These are phyloP conservation scores for Ochromonas danica DNA, from an alignment of 108 stramenopile genomes.

Conservation along the genomic window DNA sequence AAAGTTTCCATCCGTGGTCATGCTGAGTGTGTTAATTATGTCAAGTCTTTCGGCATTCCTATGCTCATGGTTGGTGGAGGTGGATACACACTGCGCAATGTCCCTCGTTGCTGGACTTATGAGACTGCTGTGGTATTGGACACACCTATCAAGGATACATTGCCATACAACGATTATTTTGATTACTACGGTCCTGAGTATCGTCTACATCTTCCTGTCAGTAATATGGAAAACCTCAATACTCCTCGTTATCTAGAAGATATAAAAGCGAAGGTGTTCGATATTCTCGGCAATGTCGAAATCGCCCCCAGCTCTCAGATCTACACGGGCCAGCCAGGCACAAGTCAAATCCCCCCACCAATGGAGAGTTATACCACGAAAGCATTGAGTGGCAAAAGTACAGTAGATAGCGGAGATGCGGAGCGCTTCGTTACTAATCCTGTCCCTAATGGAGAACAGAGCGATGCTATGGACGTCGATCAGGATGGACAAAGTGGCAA, in stretches of 20 bases:
- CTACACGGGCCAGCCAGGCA: slow-evolving; percentile 37
- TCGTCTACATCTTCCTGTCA: slow-evolving; percentile 85
- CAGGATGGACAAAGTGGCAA: no score
- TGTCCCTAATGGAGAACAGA: no score
- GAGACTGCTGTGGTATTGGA: slow-evolving; percentile 88
- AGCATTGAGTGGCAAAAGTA: not conserved
- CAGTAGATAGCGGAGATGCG: no score
- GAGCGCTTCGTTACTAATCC: no score
- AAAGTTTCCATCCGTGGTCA: slow-evolving; percentile 45
- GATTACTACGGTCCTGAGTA: slow-evolving; percentile 99
- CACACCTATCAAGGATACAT: slow-evolving; percentile 70
- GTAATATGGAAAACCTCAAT: slow-evolving; percentile 97
- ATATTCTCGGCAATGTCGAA: slow-evolving; percentile 71
- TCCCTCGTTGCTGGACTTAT: slow-evolving; percentile 97
- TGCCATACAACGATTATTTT: slow-evolving; percentile 98
- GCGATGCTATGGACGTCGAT: no score
- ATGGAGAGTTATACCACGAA: not conserved
- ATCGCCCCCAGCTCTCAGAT: slow-evolving; percentile 37
- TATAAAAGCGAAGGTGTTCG: slow-evolving; percentile 74
- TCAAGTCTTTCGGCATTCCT: slow-evolving; percentile 83
- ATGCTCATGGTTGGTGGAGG: slow-evolving; percentile 95
- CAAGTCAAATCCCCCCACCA: slow-evolving; percentile 30
- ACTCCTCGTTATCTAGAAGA: slow-evolving; percentile 75
- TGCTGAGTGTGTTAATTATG: slow-evolving; percentile 56
- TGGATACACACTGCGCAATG: slow-evolving; percentile 97